These are phyloP conservation scores for Aspergillus kassunensis DNA, from an alignment of 495 filamentous ascomycete species.

Conservation along the genomic window DNA sequence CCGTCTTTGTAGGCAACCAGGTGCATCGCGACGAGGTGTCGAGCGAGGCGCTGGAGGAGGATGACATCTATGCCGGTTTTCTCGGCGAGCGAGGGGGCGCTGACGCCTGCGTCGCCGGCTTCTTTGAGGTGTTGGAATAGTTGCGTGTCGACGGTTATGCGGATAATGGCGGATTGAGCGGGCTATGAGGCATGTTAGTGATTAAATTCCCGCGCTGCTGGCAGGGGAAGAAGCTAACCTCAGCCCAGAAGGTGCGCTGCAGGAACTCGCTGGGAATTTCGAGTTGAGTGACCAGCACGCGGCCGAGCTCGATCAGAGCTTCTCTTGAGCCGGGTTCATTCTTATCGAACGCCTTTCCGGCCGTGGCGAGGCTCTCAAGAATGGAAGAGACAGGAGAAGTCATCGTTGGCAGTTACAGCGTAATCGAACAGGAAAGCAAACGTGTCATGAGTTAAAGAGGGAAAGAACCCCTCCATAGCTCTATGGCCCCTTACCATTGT, in stretches of 20 bases:
- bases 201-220: too few relatives aligned
- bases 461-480: too few relatives aligned
- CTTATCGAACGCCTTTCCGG: conserved; percentile 23
- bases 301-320: conserved; percentile 30
- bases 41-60: conserved; percentile 23
- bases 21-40: conserved; percentile 27
- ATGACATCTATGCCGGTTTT: conserved; percentile 25
- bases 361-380: background rate
- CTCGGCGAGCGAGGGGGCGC: conserved; percentile 17
- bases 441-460: too few relatives aligned
- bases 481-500: too few relatives aligned
- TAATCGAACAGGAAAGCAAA: too few relatives aligned
- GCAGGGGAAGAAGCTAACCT: conserved; percentile 13
- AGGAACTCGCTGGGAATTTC: conserved; percentile 36
- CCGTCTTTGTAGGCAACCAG: conserved; percentile 18
- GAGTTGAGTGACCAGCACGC: conserved; percentile 26
- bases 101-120: conserved; percentile 21
- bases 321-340: conserved; percentile 32
- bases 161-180: conserved; percentile 33
- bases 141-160: conserved; percentile 31
- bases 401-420: too few relatives aligned
- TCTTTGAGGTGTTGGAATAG: conserved; percentile 33
- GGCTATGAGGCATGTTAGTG: conserved; percentile 19
- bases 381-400: conserved; percentile 4
- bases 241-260: conserved; percentile 40